A percentile compares a stretch with the other conserved stretches of the same genome.
These are phyloP conservation scores for Metschnikowia rubicola DNA, from an alignment of 805 yeast species.

Conservation along the genomic window DNA sequence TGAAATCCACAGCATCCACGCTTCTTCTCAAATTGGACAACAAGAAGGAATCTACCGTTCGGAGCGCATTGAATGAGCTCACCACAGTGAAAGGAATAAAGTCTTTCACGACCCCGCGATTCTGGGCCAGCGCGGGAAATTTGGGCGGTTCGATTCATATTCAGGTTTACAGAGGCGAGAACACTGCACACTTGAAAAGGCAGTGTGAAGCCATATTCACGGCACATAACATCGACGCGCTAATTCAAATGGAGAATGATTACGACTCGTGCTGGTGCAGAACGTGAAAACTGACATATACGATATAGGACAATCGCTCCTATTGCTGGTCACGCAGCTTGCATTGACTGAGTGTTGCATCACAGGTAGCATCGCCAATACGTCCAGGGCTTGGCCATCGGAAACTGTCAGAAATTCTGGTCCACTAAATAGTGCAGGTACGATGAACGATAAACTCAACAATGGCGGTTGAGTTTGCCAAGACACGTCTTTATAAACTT, in stretches of 20 bases:
- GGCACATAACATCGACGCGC: conserved; percentile 46
- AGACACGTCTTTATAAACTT: too few species aligned
- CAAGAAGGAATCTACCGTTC: conserved; percentile 57
- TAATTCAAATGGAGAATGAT: conserved; percentile 67
- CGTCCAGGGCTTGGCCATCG: background rate
- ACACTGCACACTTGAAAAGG: conserved; percentile 54
- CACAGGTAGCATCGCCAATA: too few species aligned
- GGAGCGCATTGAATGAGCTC: conserved; percentile 65
- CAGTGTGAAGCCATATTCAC: conserved; percentile 56
- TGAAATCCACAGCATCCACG: conserved; percentile 74
- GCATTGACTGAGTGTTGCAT: too few species aligned
- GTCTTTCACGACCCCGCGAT: conserved; percentile 84
- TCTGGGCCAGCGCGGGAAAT: conserved; percentile 64
- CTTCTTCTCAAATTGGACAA: conserved; percentile 61
- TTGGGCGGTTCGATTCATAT: conserved; percentile 73
- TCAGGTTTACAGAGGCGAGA: conserved; percentile 67
- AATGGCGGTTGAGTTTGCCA: too few species aligned
- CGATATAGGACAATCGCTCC: too few species aligned
- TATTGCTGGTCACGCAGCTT: too few species aligned
- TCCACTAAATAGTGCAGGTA: too few species aligned
- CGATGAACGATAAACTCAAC: too few species aligned
- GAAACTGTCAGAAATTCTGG: too few species aligned
- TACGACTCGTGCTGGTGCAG: conserved; percentile 67
- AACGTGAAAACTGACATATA: background rate
- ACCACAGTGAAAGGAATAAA: conserved; percentile 72